A percentile compares a stretch with the other conserved stretches of the same genome.
These are phyloP conservation scores for Shiraia bambusicola DNA, from an alignment of 2,329 filamentous ascomycete species.

Conservation along the genomic window DNA sequence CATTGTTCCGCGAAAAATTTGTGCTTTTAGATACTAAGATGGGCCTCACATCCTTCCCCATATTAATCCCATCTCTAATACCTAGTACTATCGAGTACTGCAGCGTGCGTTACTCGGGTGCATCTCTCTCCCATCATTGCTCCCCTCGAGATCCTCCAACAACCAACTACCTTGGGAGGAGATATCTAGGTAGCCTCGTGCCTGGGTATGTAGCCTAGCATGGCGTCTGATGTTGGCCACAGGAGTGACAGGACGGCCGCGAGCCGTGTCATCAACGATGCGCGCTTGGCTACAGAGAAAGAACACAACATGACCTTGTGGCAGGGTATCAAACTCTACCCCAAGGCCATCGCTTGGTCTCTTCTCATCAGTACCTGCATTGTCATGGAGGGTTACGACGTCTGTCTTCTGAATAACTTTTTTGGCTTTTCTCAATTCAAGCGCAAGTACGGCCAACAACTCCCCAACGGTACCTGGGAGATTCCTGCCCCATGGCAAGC, in stretches of 20 bases:
- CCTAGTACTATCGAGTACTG: constrained; percentile 1
- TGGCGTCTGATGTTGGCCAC: constrained; percentile 24
- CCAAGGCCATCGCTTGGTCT: constrained; percentile 82
- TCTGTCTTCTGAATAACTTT: constrained; percentile 80
- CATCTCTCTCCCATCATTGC: background rate
- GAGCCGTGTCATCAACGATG: constrained; percentile 43
- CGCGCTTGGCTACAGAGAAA: constrained; percentile 50
- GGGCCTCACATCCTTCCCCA: constrained; percentile 18
- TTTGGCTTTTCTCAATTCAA: constrained; percentile 57
- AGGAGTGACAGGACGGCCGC: constrained; percentile 34
- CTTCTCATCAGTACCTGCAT: constrained; percentile 88
- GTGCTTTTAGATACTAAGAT: constrained; percentile 20
- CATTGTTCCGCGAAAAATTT: constrained; percentile 25
- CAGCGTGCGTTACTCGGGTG: constrained; percentile 3
- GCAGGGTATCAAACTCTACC: constrained; percentile 79
- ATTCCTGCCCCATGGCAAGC: constrained; percentile 52
- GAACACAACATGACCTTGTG: constrained; percentile 58
- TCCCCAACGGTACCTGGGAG: constrained; percentile 45
- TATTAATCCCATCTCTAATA: constrained; percentile 8
- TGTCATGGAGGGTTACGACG: constrained; percentile 87
- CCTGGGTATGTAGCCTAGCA: too few relatives aligned
- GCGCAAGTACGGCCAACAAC: constrained; percentile 47
- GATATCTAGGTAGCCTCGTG: too few relatives aligned
- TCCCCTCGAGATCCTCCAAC: background rate
- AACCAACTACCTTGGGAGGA: too few relatives aligned